phyloP scores from a whole-genome alignment of 768 basidiomycete genomes.

The Agaricus subrufescens region DNA sequence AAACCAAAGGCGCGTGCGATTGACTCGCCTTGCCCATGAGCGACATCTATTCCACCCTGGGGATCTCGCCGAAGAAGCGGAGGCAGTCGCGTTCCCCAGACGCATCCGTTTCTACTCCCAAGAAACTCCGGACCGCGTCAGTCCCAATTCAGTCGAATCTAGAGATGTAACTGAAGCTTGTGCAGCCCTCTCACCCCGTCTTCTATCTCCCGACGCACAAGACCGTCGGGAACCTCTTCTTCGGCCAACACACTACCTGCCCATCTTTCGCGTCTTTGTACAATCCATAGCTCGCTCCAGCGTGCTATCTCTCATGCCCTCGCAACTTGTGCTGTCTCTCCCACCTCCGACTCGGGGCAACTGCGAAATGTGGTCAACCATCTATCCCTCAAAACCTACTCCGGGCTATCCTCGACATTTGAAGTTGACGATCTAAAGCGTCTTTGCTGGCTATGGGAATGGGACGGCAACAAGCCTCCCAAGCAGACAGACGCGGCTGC shows the following conservation, averaged over 20 bases:
- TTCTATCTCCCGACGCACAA: conserved; percentile 29
- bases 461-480: conserved; percentile 55
- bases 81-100: conserved; percentile 54
- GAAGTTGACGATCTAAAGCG: conserved; percentile 65
- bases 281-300: conserved; percentile 66
- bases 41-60: conserved; percentile 55
- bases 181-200: conserved; percentile 54
- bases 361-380: conserved; percentile 79
- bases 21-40: conserved; percentile 37
- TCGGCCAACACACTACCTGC: conserved; percentile 38
- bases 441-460: conserved; percentile 89
- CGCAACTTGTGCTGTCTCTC: conserved; percentile 77
- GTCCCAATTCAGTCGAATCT: conserved; percentile 16
- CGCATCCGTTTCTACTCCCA: conserved; percentile 57
- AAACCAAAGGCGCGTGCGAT: conserved; percentile 15
- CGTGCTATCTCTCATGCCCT: conserved; percentile 83
- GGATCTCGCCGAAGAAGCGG: conserved; percentile 69
- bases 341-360: conserved; percentile 68
- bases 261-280: conserved; percentile 57
- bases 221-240: conserved; percentile 15
- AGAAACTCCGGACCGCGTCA: conserved; percentile 58
- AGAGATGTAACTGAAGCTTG: not conserved
- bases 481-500: not conserved
- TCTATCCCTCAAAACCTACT: conserved; percentile 62
- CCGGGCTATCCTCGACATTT: conserved; percentile 61